These are phyloP conservation scores for Erodium texanum DNA, from an alignment of 441 rosid species.

Conservation along the genomic window DNA sequence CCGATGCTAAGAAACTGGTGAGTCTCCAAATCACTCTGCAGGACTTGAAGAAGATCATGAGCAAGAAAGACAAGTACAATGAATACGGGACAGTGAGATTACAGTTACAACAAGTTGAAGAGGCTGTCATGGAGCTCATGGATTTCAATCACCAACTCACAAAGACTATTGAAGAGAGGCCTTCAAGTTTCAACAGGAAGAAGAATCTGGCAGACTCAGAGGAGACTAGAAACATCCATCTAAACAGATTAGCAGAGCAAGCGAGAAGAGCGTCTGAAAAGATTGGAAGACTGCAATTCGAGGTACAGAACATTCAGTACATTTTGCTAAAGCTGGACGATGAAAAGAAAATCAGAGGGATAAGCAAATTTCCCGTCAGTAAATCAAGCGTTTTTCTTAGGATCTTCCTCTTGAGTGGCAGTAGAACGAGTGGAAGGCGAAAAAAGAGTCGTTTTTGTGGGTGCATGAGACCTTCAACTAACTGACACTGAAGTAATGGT, in stretches of 20 bases:
- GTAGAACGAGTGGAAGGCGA: constrained; percentile 36
- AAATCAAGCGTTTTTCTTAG: constrained; percentile 53
- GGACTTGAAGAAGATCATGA: constrained; percentile 51
- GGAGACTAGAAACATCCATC: constrained; percentile 28
- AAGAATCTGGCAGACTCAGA: constrained; percentile 16
- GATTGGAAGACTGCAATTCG: constrained; percentile 61
- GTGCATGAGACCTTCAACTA: constrained; percentile 39
- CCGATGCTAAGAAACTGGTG: constrained; percentile 54
- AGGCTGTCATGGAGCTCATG: constrained; percentile 43
- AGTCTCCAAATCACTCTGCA: constrained; percentile 46
- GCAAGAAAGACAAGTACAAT: constrained; percentile 36
- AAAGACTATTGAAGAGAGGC: constrained; percentile 41
- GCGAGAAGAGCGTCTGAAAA: constrained; percentile 57
- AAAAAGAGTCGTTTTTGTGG: constrained; percentile 70
- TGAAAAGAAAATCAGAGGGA: constrained; percentile 46
- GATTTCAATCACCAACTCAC: constrained; percentile 39
- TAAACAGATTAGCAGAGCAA: constrained; percentile 45
- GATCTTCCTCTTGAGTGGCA: constrained; percentile 60
- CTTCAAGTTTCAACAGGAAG: constrained; percentile 16
- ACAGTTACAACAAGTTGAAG: constrained; percentile 62
- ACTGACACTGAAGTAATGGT: constrained; percentile 25
- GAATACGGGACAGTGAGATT: constrained; percentile 45
- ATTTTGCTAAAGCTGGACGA: constrained; percentile 63
- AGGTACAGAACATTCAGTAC: constrained; percentile 61
- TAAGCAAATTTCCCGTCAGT: constrained; percentile 37